Evolutionary conservation across 257 asterid genomes (phyloP).

Genomic region (Cruciata laevipes): DNA sequence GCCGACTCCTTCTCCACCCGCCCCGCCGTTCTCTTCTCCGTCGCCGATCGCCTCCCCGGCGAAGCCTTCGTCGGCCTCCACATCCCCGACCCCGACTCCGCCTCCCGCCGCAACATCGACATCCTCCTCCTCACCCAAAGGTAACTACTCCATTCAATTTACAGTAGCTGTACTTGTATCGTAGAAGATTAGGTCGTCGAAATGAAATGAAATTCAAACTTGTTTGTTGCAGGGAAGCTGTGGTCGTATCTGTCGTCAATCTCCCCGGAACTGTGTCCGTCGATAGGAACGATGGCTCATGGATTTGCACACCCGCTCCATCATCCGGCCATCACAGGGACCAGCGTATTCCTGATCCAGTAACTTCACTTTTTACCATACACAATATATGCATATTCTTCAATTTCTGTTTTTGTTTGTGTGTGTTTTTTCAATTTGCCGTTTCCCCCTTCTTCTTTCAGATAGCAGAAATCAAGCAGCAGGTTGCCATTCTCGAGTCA

Average conservation of each 20-base stretch:
- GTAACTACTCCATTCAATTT: conserved; percentile 21
- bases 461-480: conserved; percentile 61
- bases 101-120: conserved; percentile 62
- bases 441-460: conserved; percentile 31
- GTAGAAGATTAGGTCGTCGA: background rate
- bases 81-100: conserved; percentile 77
- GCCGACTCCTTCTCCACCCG: conserved; percentile 45
- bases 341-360: conserved; percentile 55
- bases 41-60: conserved; percentile 43
- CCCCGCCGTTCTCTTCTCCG: conserved; percentile 11
- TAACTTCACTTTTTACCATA: conserved; percentile 19
- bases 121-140: conserved; percentile 53
- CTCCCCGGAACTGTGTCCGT: conserved; percentile 51
- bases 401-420: background rate
- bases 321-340: conserved; percentile 11
- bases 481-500: conserved; percentile 67
- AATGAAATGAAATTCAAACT: background rate
- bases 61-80: conserved; percentile 62
- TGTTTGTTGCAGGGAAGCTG: conserved; percentile 53
- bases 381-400: background rate
- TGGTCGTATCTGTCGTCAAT: conserved; percentile 57
- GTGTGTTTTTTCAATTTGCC: background rate
- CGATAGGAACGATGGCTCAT: conserved; percentile 56
- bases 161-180: background rate
- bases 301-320: conserved; percentile 51